Conservation (phyloP, 1,284 basidiomycete species). For the Microbotryum silenes-acaulis region DNA sequence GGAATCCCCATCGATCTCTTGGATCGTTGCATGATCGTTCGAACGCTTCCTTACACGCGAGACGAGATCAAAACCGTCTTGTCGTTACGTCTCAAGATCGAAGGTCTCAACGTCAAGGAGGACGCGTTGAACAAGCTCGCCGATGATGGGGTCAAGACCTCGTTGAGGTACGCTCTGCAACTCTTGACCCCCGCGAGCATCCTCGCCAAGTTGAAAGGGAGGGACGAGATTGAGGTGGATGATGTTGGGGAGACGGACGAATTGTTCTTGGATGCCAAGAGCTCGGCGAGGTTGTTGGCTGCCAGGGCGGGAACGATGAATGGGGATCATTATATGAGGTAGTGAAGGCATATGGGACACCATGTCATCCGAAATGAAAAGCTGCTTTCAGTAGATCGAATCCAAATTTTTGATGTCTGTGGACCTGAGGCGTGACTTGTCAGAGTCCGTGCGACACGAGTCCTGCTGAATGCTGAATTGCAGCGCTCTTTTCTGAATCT, state of each 20-base stretch:
- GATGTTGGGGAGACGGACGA: conserved; percentile 78
- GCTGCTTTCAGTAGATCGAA: too few species aligned
- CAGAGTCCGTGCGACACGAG: too few species aligned
- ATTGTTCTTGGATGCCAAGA: conserved; percentile 86
- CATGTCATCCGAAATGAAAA: too few species aligned
- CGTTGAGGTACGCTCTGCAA: conserved; percentile 84
- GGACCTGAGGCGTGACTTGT: too few species aligned
- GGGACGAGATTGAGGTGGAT: conserved; percentile 69
- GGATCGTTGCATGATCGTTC: conserved; percentile 94
- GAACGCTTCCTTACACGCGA: conserved; percentile 74
- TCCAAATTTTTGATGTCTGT: too few species aligned
- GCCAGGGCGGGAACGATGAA: neutral
- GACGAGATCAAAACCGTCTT: conserved; percentile 84
- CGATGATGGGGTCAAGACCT: conserved; percentile 71
- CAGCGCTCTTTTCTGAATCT: too few species aligned
- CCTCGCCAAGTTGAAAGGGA: conserved; percentile 65
- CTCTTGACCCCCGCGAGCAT: conserved; percentile 89
- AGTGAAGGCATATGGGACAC: too few species aligned
- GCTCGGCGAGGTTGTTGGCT: conserved; percentile 19
- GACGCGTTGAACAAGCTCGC: conserved; percentile 76
- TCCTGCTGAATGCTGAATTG: too few species aligned
- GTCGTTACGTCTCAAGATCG: conserved; percentile 73
- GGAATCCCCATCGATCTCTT: conserved; percentile 90
- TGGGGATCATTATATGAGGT: too few species aligned
- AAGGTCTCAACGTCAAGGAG: conserved; percentile 68